A percentile compares a stretch with the other conserved stretches of the same genome.
Conservation (phyloP, 768 basidiomycete species). For the Termitomyces sp. region DNA sequence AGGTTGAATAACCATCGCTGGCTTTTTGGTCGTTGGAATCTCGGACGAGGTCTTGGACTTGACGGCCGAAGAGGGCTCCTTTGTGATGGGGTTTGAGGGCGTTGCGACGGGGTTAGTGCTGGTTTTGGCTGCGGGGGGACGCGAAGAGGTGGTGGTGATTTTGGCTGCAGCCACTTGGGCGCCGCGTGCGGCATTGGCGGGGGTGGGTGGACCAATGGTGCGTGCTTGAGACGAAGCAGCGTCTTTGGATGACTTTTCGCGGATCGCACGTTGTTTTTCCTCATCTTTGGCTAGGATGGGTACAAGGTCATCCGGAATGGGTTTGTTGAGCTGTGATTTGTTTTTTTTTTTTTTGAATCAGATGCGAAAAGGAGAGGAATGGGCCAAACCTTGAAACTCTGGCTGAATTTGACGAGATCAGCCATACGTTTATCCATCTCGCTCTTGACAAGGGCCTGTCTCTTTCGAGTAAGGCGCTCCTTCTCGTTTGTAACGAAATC, state of each 20-base stretch:
- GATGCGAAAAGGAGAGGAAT: too few relatives aligned
- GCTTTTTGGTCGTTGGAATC: constrained; percentile 36
- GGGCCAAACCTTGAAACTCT: constrained; percentile 80
- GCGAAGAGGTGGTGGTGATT: constrained; percentile 15
- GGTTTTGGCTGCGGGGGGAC: constrained; percentile 19
- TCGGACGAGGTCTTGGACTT: constrained; percentile 26
- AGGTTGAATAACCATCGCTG: constrained; percentile 74
- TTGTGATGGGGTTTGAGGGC: constrained; percentile 9
- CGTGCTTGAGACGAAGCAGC: constrained; percentile 64
- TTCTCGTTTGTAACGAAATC: constrained; percentile 92
- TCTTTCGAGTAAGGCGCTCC: constrained; percentile 85
- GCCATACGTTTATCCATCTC: constrained; percentile 95
- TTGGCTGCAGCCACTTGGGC: constrained; percentile 31
- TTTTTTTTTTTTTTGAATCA: too few relatives aligned
- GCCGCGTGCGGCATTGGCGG: constrained; percentile 43
- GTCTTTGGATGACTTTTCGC: constrained; percentile 69
- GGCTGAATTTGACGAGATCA: constrained; percentile 88
- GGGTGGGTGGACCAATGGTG: constrained; percentile 56
- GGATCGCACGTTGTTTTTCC: constrained; percentile 80
- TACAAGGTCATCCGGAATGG: constrained; percentile 92
- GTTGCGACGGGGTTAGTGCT: constrained; percentile 17
- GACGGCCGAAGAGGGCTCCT: constrained; percentile 15
- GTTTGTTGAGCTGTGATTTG: constrained; percentile 79
- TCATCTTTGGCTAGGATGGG: constrained; percentile 92
- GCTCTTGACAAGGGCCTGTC: constrained; percentile 81